These are phyloP conservation scores for Solanum medicagineum DNA, from an alignment of 257 asterid genomes.

Conservation along the genomic window DNA sequence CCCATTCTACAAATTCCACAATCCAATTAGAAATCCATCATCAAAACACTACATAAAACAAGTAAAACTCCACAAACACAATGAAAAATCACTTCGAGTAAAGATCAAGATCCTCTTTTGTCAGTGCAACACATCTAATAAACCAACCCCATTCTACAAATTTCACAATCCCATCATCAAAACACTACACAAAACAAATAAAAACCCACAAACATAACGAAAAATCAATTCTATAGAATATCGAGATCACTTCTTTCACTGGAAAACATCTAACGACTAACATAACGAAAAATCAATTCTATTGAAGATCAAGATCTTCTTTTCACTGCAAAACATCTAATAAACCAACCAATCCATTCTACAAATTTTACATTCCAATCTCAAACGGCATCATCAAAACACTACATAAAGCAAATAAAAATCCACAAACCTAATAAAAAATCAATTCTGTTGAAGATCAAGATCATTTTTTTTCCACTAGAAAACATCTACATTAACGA, in stretches of 20 bases:
- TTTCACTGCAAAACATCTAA: neutral
- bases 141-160: neutral
- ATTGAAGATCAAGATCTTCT: conserved; percentile 25
- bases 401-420: neutral
- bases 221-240: neutral
- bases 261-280: neutral
- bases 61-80: too few species aligned
- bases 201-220: neutral
- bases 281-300: neutral
- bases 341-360: neutral
- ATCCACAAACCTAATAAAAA: neutral
- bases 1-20: neutral
- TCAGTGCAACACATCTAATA: too few species aligned
- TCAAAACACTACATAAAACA: too few species aligned
- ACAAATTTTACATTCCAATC: too few species aligned
- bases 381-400: neutral
- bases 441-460: conserved; percentile 9
- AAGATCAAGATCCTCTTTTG: too few species aligned
- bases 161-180: neutral
- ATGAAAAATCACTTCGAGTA: too few species aligned
- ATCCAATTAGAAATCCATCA: neutral
- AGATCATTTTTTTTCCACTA: neutral
- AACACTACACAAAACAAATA: neutral
- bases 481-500: neutral
- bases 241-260: conserved; percentile 19